Percentiles rank a stretch among this genome's conserved stretches.
phyloP scores from a whole-genome alignment of 2,329 filamentous ascomycete species.

The Bipolaris cookei region DNA sequence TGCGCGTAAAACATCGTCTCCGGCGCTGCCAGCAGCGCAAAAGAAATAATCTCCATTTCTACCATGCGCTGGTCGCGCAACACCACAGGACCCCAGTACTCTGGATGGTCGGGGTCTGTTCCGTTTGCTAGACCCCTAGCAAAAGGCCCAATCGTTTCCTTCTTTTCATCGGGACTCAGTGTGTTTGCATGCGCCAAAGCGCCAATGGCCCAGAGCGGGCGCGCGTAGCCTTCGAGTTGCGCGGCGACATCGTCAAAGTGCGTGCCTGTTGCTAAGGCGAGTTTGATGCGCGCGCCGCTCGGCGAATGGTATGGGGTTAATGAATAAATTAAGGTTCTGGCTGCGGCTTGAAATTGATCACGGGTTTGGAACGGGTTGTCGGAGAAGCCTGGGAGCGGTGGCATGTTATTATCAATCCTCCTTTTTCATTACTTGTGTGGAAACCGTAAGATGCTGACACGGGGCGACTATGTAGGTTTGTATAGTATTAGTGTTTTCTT shows the following conservation, averaged over 20 bases:
- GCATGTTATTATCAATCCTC: too few species aligned
- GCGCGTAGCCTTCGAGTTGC: conserved; percentile 45
- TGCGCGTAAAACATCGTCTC: conserved; percentile 46
- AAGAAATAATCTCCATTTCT: conserved; percentile 60
- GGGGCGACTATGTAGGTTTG: too few species aligned
- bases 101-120: conserved; percentile 41
- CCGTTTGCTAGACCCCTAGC: conserved; percentile 43
- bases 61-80: conserved; percentile 62
- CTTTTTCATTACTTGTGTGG: too few species aligned
- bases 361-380: conserved; percentile 35
- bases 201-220: conserved; percentile 44
- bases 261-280: conserved; percentile 42
- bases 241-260: conserved; percentile 47
- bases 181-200: conserved; percentile 32
- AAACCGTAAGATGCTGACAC: too few species aligned
- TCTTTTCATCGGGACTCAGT: conserved; percentile 20
- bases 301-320: conserved; percentile 40
- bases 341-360: conserved; percentile 34
- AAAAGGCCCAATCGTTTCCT: conserved; percentile 36
- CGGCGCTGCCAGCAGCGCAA: conserved; percentile 56
- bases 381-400: conserved; percentile 38
- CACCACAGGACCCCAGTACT: conserved; percentile 58
- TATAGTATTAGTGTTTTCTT: too few species aligned
- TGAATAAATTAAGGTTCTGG: conserved; percentile 31
- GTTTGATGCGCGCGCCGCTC: conserved; percentile 40